phyloP scores from a whole-genome alignment of 139 green algal species.

The Auxenochlorella pyrenoidosa region DNA sequence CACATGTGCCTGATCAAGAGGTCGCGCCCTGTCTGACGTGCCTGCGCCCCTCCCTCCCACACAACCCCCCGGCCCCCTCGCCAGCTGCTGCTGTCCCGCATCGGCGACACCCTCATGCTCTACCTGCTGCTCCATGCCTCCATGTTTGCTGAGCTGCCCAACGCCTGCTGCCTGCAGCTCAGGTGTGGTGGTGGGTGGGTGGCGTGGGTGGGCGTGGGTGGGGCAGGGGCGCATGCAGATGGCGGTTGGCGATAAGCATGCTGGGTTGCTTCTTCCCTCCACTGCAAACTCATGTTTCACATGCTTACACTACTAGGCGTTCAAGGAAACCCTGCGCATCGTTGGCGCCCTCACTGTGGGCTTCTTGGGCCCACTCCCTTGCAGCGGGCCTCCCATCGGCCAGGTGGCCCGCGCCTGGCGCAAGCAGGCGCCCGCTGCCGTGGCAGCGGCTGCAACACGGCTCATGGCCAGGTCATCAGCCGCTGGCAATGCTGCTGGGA shows the following conservation, averaged over 20 bases:
- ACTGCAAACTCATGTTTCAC: too few relatives aligned
- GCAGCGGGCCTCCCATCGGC: conserved; percentile 54
- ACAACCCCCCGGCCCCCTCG: conserved; percentile 15
- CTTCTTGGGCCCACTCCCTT: conserved; percentile 70
- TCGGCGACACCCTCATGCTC: conserved; percentile 79
- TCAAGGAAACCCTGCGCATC: too few relatives aligned
- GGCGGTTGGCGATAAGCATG: too few relatives aligned
- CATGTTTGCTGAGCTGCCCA: conserved; percentile 68
- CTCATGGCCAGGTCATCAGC: background rate
- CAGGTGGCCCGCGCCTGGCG: conserved; percentile 42
- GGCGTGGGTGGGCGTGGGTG: too few relatives aligned
- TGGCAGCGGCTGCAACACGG: conserved; percentile 1
- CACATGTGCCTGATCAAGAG: too few relatives aligned
- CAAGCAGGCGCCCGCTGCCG: background rate
- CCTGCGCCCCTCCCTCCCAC: background rate
- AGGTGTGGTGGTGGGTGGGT: background rate
- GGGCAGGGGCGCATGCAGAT: too few relatives aligned
- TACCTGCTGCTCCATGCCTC: conserved; percentile 68
- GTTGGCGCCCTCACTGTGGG: too few relatives aligned
- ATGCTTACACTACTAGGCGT: too few relatives aligned
- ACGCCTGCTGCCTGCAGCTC: conserved; percentile 73
- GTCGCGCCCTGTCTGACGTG: too few relatives aligned
- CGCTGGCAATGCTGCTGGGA: background rate
- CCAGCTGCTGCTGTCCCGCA: conserved; percentile 64
- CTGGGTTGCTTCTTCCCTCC: too few relatives aligned